These are phyloP conservation scores for Onygenales sp. DNA, from an alignment of 2,329 filamentous ascomycete species.

Conservation along the genomic window DNA sequence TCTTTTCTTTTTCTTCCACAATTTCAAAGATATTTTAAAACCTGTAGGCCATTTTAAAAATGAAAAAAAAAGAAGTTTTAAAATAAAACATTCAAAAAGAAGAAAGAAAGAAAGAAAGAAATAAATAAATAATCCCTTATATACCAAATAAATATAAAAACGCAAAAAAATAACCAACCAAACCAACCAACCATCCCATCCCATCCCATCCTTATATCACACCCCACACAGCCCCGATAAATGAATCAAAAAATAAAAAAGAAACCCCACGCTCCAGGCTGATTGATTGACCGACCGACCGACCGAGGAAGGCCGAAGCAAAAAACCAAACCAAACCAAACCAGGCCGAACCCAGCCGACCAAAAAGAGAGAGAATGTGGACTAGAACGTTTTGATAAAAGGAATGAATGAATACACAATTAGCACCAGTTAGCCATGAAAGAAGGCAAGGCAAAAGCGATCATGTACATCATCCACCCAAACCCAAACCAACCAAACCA, in stretches of 20 bases:
- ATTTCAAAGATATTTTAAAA: too few relatives aligned
- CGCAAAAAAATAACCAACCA: neutral
- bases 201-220: too few relatives aligned
- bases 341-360: neutral
- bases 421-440: neutral
- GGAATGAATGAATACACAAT: neutral
- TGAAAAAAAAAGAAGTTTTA: too few relatives aligned
- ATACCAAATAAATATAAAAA: too few relatives aligned
- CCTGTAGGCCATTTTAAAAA: too few relatives aligned
- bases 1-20: too few relatives aligned
- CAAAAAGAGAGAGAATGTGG: neutral
- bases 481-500: neutral
- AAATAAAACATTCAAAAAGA: too few relatives aligned
- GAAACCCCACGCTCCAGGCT: neutral
- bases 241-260: neutral
- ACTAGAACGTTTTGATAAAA: neutral
- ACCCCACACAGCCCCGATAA: neutral
- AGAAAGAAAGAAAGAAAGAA: too few relatives aligned
- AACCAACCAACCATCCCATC: neutral
- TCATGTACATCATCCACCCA: neutral
- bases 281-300: neutral
- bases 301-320: neutral
- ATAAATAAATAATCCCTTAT: too few relatives aligned
- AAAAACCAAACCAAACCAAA: neutral
- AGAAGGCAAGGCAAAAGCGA: neutral